phyloP scores from a whole-genome alignment of 208 protist species.

The Trypanosoma vivax region DNA sequence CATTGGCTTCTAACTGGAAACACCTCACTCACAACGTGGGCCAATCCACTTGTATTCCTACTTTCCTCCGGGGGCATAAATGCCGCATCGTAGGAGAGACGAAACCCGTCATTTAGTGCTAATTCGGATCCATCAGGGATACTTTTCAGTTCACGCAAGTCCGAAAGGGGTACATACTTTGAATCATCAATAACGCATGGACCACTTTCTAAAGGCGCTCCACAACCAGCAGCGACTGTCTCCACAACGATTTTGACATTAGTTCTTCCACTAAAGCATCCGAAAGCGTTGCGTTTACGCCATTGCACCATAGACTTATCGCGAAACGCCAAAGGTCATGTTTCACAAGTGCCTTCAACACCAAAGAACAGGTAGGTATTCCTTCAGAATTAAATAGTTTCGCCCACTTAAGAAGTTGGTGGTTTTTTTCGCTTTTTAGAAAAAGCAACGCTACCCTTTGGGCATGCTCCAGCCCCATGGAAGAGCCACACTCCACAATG shows the following conservation, averaged over 20 bases:
- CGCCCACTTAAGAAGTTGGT: conserved; percentile 43
- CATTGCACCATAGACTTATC: conserved; percentile 30
- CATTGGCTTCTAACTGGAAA: conserved; percentile 29
- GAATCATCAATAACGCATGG: not conserved
- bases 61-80: conserved; percentile 29
- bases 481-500: conserved; percentile 57
- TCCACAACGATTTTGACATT: conserved; percentile 13
- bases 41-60: conserved; percentile 14
- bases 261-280: conserved; percentile 31
- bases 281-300: conserved; percentile 19
- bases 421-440: conserved; percentile 25
- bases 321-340: conserved; percentile 53
- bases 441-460: conserved; percentile 54
- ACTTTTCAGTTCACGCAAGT: not conserved
- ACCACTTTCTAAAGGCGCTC: conserved; percentile 4
- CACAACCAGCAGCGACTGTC: conserved; percentile 15
- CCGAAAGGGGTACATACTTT: not conserved
- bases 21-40: conserved; percentile 11
- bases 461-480: conserved; percentile 49
- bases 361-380: conserved; percentile 39
- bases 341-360: conserved; percentile 58
- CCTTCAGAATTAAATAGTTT: conserved; percentile 50
- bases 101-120: conserved; percentile 21
- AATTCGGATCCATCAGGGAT: conserved; percentile 2
- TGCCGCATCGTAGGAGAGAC: conserved; percentile 22